These are phyloP conservation scores for Discostella stelligeroides DNA, from an alignment of 108 stramenopile genomes.

Conservation along the genomic window DNA sequence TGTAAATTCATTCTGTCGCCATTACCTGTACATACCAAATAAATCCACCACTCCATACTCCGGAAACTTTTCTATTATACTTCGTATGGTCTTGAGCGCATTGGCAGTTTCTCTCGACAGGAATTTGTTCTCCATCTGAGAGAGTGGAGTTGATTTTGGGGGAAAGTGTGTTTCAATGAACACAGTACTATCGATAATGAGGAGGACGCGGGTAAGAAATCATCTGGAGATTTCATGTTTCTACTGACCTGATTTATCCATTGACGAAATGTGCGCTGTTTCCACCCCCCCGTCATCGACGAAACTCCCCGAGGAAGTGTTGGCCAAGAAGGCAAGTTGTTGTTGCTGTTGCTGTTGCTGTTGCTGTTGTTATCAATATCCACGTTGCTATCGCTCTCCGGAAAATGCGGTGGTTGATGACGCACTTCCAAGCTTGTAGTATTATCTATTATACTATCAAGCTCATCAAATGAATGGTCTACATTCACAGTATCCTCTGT, in stretches of 20 bases:
- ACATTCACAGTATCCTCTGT: not conserved
- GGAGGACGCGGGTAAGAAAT: too few species aligned
- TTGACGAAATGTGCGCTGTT: slow-evolving; percentile 16
- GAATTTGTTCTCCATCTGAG: slow-evolving; percentile 50
- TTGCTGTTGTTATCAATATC: not conserved
- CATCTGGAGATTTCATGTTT: not conserved
- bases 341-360: too few species aligned
- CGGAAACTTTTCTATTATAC: slow-evolving; percentile 52
- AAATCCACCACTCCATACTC: slow-evolving; percentile 69
- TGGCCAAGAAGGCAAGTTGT: too few species aligned
- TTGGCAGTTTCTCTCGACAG: slow-evolving; percentile 51
- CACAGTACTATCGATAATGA: not conserved
- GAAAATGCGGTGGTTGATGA: not conserved
- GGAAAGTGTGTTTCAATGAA: not conserved
- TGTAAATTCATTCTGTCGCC: not conserved
- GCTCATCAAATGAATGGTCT: slow-evolving; percentile 30
- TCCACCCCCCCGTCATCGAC: slow-evolving; percentile 9
- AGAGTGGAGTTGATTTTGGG: not conserved
- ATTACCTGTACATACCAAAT: slow-evolving; percentile 41
- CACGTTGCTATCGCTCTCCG: not conserved
- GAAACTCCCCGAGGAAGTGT: slow-evolving; percentile 11
- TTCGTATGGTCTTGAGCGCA: slow-evolving; percentile 60
- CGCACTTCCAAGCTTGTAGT: not conserved
- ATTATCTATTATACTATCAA: slow-evolving; percentile 16
- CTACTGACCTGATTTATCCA: slow-evolving; percentile 16